Percentiles rank a stretch among this genome's conserved stretches.
Conservation (phyloP, 106 monocot species). For the Dendrobium chrysotoxum region DNA sequence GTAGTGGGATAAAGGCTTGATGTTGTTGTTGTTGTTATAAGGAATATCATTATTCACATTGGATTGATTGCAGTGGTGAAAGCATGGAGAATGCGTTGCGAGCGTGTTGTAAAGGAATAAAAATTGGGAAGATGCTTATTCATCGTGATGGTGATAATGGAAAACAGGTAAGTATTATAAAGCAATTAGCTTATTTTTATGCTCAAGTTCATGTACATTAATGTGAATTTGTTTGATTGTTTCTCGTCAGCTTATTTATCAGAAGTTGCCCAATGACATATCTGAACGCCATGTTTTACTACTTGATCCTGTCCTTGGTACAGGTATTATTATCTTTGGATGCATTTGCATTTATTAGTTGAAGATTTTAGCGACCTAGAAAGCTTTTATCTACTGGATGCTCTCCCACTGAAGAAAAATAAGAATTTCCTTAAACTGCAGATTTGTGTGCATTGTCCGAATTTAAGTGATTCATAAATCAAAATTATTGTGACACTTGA, state of each 20-base stretch:
- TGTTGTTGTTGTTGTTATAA: no score
- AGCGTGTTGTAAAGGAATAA: constrained; percentile 96
- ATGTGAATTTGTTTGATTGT: background rate
- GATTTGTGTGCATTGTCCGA: background rate
- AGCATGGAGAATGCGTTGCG: constrained; percentile 98
- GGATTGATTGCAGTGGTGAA: constrained; percentile 64
- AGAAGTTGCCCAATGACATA: constrained; percentile 89
- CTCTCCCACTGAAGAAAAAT: background rate
- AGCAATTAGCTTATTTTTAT: background rate
- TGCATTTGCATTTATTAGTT: background rate
- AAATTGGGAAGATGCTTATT: constrained; percentile 98
- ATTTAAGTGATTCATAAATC: no score
- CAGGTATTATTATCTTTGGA: constrained; percentile 36
- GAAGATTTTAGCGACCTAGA: background rate
- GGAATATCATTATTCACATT: background rate
- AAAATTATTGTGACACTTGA: no score
- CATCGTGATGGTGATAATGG: constrained; percentile 92
- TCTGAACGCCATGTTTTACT: constrained; percentile 92
- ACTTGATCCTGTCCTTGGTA: constrained; percentile 95
- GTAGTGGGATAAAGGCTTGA: no score
- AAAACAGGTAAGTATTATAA: constrained; percentile 45
- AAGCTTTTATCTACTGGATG: constrained; percentile 2
- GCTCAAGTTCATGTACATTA: background rate
- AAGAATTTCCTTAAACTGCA: background rate
- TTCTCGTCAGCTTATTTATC: constrained; percentile 73